phyloP scores from a whole-genome alignment of 805 yeast genomes.

The Suhomyces sp. region DNA sequence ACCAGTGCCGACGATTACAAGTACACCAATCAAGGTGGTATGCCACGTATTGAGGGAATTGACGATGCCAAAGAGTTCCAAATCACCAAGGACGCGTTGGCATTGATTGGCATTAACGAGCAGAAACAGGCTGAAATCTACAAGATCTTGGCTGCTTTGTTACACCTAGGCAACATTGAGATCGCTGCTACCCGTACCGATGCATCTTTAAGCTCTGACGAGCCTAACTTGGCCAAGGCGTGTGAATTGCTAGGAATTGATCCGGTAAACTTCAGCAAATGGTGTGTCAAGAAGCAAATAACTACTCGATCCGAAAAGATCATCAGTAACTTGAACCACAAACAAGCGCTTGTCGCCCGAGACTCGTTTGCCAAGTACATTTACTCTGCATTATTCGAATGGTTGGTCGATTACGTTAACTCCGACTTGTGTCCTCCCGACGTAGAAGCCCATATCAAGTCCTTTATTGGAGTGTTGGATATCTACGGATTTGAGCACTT shows the following conservation, averaged over 20 bases:
- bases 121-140: constrained; percentile 66
- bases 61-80: constrained; percentile 79
- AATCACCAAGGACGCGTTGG: constrained; percentile 72
- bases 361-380: constrained; percentile 97
- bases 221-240: constrained; percentile 78
- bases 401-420: constrained; percentile 88
- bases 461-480: constrained; percentile 95
- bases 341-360: constrained; percentile 85
- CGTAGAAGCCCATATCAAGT: constrained; percentile 52
- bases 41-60: constrained; percentile 64
- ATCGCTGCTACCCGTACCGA: constrained; percentile 81
- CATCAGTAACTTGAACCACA: constrained; percentile 73
- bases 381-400: constrained; percentile 88
- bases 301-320: constrained; percentile 91
- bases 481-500: constrained; percentile 97
- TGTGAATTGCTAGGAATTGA: constrained; percentile 83
- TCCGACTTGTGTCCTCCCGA: constrained; percentile 76
- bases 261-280: constrained; percentile 69
- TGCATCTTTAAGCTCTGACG: constrained; percentile 79
- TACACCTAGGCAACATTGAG: constrained; percentile 91
- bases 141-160: constrained; percentile 77
- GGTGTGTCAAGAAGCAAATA: constrained; percentile 92
- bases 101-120: constrained; percentile 68
- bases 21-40: constrained; percentile 89
- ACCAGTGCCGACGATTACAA: constrained; percentile 64